Conservation (phyloP, 2,329 filamentous ascomycete species). For the Fusarium protoensiforme region DNA sequence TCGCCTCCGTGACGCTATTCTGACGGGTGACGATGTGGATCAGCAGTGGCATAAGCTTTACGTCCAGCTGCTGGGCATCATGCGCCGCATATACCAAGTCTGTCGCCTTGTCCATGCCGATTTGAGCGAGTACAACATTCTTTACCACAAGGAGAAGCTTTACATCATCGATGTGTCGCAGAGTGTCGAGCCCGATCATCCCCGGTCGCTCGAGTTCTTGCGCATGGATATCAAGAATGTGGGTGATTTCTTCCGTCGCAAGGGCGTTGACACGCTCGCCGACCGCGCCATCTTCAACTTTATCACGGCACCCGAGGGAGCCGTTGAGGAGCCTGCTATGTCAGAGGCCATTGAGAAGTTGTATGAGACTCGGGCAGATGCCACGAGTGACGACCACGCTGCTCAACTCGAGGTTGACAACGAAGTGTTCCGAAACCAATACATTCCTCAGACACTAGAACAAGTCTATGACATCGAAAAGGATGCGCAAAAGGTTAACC, state of each 20-base stretch:
- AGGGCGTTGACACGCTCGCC: conserved; percentile 82
- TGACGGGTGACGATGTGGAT: conserved; percentile 75
- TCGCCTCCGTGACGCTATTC: conserved; percentile 84
- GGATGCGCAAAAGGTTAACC: conserved; percentile 81
- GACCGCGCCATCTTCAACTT: conserved; percentile 89
- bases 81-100: conserved; percentile 92
- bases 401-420: conserved; percentile 81
- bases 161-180: conserved; percentile 99
- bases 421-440: conserved; percentile 94
- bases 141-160: conserved; percentile 84
- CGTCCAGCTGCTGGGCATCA: conserved; percentile 83
- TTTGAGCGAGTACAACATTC: conserved; percentile 96
- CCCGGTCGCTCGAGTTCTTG: conserved; percentile 89
- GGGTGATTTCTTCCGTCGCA: conserved; percentile 88
- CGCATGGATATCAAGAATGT: conserved; percentile 99
- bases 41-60: conserved; percentile 83
- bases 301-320: conserved; percentile 72
- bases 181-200: conserved; percentile 96
- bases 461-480: conserved; percentile 97
- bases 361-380: conserved; percentile 66
- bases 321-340: conserved; percentile 71
- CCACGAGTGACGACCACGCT: conserved; percentile 61
- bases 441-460: conserved; percentile 94
- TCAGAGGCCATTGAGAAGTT: conserved; percentile 72
- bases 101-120: conserved; percentile 95